Base-by-base conservation (phyloP, 768 basidiomycete species). In the Lactarius deliciosus region DNA sequence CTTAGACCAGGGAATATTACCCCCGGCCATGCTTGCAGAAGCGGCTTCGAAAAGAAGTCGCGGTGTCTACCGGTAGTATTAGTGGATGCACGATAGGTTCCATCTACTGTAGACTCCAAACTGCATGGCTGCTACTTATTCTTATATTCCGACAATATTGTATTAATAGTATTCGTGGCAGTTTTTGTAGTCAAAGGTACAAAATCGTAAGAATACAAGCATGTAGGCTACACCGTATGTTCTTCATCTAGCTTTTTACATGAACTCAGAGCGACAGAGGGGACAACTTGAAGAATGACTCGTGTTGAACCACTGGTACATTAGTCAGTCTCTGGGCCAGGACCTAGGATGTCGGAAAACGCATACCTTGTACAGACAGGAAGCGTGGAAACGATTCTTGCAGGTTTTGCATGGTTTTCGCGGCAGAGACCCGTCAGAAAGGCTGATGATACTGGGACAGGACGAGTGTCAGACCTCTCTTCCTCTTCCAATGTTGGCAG, bases 221-320 rank as follows among this genome's bases (percentile, higher is more conserved):
- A 34, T 32, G 32, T 25, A 13, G 30, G 56, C 56, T 57, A 57
- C 56, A 34, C n/a, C 56, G 11, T 28, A 28, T 53, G 50, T 15
- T 53, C 43, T 58, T 30, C 54, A 57, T 53, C 6, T 5, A 40
- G 57, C 40, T 45, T 60, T 30, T 56, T 80, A 87, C 41, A 90
- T 79, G 58, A 94, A 90, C 73, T 93, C 89, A 25, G 92, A 90
- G 32, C 95, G 85, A 75, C 95, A 98, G 58, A 98, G 77, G 13
- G 95, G 95, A 75, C 95, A 98, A 63, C 88, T 92, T 8, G 92
- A 92, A 3, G 91, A 90, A 79, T 96, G 92, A 70, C 92, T 94
- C 30, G 87, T 82, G 73, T 88, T 90, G 76, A 94, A 94, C 93
- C 93, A 95, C 91, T 94, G 64, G 28, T 6, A n/a, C 20, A 53